Conservation (phyloP, 441 rosid genomes). For the Adansonia madagascariensis region DNA sequence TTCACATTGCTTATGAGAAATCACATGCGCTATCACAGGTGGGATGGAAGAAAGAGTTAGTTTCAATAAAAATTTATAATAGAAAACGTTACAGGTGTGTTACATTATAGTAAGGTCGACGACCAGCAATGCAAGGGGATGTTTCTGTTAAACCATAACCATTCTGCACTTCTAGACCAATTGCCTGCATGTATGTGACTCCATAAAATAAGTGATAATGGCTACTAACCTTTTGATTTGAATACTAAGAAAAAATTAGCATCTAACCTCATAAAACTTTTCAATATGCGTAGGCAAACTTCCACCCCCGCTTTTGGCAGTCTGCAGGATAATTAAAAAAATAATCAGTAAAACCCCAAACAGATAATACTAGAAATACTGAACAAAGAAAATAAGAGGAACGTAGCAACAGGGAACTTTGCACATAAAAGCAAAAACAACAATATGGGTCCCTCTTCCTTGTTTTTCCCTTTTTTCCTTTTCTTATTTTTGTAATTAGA, state of each 20-base stretch:
- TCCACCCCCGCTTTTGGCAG: slow-evolving; percentile 93
- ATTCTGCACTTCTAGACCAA: slow-evolving; percentile 73
- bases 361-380: neutral
- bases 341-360: neutral
- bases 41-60: slow-evolving; percentile 7
- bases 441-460: neutral
- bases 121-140: slow-evolving; percentile 84
- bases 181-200: slow-evolving; percentile 58
- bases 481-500: neutral
- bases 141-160: slow-evolving; percentile 97
- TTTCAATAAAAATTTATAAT: slow-evolving; percentile 9
- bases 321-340: slow-evolving; percentile 48
- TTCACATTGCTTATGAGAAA: neutral
- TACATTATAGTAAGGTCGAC: slow-evolving; percentile 71
- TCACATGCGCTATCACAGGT: slow-evolving; percentile 5
- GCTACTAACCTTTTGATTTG: slow-evolving; percentile 18
- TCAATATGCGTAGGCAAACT: slow-evolving; percentile 82
- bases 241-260: slow-evolving; percentile 13
- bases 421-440: slow-evolving; percentile 1
- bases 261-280: slow-evolving; percentile 86
- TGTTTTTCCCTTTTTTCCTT: too few relatives aligned
- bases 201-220: slow-evolving; percentile 24
- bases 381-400: slow-evolving; percentile 7
- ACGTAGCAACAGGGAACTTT: neutral
- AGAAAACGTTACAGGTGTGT: slow-evolving; percentile 31